Percentiles rank a stretch among this genome's conserved stretches.
These are phyloP conservation scores for Rubia yunnanensis DNA, from an alignment of 257 asterid genomes.

Conservation along the genomic window DNA sequence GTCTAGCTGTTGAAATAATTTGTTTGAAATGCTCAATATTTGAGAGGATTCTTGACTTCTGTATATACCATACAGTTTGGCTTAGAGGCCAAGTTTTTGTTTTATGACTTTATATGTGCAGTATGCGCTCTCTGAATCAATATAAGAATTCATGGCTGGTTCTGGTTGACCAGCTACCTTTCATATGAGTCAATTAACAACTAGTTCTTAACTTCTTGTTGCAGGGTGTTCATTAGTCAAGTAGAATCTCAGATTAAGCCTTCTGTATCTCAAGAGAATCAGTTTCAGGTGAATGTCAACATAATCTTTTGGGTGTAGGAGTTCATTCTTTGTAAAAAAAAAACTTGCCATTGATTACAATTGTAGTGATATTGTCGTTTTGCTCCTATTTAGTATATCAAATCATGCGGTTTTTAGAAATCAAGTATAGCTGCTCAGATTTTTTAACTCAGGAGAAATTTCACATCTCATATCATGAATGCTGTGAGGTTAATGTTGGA, in stretches of 20 bases:
- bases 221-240: constrained; percentile 68
- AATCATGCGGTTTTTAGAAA: constrained; percentile 17
- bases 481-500: constrained; percentile 22
- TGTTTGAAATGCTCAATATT: background rate
- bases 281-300: constrained; percentile 38
- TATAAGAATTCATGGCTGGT: background rate
- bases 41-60: background rate
- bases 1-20: background rate
- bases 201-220: constrained; percentile 10
- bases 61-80: background rate
- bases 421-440: constrained; percentile 21
- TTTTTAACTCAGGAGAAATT: constrained; percentile 17
- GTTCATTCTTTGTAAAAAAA: background rate
- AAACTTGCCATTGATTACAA: constrained; percentile 13
- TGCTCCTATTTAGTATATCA: constrained; percentile 21
- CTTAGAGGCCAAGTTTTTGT: background rate
- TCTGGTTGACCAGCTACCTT: background rate
- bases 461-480: constrained; percentile 15
- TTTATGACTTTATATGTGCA: background rate
- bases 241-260: constrained; percentile 41
- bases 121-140: background rate
- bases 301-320: background rate
- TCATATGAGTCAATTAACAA: background rate
- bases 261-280: constrained; percentile 43
- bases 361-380: constrained; percentile 20